Base-by-base conservation (phyloP, 495 filamentous ascomycete genomes). In the Thozetella sp. region DNA sequence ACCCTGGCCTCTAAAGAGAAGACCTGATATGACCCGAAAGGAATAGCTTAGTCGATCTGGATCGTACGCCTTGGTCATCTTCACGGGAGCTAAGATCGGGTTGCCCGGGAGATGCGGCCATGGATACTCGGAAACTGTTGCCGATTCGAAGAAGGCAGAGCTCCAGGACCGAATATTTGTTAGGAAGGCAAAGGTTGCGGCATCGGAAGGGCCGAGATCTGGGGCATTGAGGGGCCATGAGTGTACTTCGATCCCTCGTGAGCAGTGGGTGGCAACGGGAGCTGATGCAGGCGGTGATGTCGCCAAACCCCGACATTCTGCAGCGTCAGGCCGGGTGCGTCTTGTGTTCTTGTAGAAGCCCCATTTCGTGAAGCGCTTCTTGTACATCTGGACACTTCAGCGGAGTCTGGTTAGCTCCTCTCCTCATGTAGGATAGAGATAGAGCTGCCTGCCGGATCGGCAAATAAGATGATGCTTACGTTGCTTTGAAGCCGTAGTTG, bases 351-450 rank as follows among this genome's bases (percentile, higher is more conserved):
- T 71, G 43, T 62, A 67, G 25, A 71, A 71, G 2, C 69, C 69
- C 69, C 69, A 71, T 53, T 71, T 71, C 54, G 67, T 66, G 55
- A 71, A 71, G 54, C 69, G 69, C 19, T 66, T 67, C 34, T 71
- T 71, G 52, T 71, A 71, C 69, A 71, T 71, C 30, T 67, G 65
- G 24, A 69, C 64, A 50, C 69, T 71, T 37, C 6, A 15, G 6
- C 6, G 30, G 6, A 6, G 30, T 6, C 6, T 37, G 30, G 30
- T 37, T 37, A 37, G 15, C 30, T n/a, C n/a, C n/a, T n/a, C n/a
- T n/a, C n/a, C n/a, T n/a, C n/a, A n/a, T n/a, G n/a, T n/a, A n/a
- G n/a, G n/a, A n/a, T n/a, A n/a, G n/a, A n/a, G n/a, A n/a, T n/a
- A n/a, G n/a, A n/a, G n/a, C n/a, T n/a, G n/a, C n/a, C n/a, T n/a